These are phyloP conservation scores for Noccaea caerulescens DNA, from an alignment of 345 rosid species.

Conservation along the genomic window DNA sequence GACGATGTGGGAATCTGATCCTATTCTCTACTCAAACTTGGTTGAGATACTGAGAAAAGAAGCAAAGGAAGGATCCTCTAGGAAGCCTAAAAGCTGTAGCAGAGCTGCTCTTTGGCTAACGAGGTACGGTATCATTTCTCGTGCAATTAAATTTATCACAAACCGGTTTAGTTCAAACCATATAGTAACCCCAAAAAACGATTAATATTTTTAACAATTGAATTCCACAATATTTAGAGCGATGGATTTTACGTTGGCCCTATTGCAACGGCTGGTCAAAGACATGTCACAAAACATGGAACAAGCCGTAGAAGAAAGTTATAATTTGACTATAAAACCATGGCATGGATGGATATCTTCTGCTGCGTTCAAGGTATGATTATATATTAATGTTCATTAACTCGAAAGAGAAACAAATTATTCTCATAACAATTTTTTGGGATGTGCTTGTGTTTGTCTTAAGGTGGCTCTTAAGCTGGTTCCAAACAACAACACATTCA, in stretches of 20 bases:
- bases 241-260: constrained; percentile 71
- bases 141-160: not conserved
- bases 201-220: not conserved
- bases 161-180: constrained; percentile 6
- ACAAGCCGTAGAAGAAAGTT: constrained; percentile 76
- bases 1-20: constrained; percentile 60
- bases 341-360: constrained; percentile 98
- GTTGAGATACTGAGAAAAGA: constrained; percentile 79
- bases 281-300: constrained; percentile 76
- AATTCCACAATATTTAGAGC: constrained; percentile 51
- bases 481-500: constrained; percentile 72
- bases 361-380: constrained; percentile 79
- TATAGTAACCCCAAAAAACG: not conserved
- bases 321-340: constrained; percentile 69
- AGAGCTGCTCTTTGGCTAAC: constrained; percentile 89
- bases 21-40: constrained; percentile 62
- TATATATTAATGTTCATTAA: not conserved
- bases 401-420: not conserved
- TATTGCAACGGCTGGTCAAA: constrained; percentile 60
- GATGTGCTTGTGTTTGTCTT: constrained; percentile 16
- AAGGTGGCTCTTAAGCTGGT: constrained; percentile 83
- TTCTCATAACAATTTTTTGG: not conserved
- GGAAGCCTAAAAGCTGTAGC: constrained; percentile 68
- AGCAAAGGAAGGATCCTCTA: constrained; percentile 58
- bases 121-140: constrained; percentile 52